phyloP scores from a whole-genome alignment of 2,329 filamentous ascomycete genomes.

The Teratosphaeria pseudoeucalypti region DNA sequence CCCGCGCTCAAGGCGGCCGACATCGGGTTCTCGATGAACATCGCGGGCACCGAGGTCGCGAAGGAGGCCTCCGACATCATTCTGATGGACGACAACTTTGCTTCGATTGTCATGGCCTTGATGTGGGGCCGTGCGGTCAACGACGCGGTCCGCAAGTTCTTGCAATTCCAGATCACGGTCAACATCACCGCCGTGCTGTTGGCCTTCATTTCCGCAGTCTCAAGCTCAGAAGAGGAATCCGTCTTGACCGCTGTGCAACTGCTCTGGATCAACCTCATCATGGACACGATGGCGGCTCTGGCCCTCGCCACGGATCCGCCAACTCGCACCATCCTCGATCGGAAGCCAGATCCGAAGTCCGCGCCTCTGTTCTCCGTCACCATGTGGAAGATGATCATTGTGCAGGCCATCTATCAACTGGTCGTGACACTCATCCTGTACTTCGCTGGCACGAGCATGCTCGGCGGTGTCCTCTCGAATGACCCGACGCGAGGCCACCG shows the following conservation, averaged over 20 bases:
- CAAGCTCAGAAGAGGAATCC: constrained; percentile 55
- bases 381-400: constrained; percentile 99
- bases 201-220: constrained; percentile 79
- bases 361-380: constrained; percentile 71
- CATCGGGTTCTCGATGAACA: constrained; percentile 59
- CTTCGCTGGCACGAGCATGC: constrained; percentile 56
- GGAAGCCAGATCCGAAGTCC: constrained; percentile 67
- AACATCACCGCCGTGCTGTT: constrained; percentile 84
- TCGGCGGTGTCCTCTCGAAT: constrained; percentile 43
- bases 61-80: constrained; percentile 54
- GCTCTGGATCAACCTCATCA: constrained; percentile 94
- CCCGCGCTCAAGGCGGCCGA: constrained; percentile 56
- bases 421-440: constrained; percentile 69
- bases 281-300: constrained; percentile 88
- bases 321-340: constrained; percentile 65
- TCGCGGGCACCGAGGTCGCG: constrained; percentile 54
- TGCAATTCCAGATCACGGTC: constrained; percentile 70
- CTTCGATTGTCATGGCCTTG: constrained; percentile 52
- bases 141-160: constrained; percentile 44
- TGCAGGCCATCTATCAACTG: constrained; percentile 83
- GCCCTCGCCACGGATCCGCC: constrained; percentile 87
- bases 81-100: constrained; percentile 53
- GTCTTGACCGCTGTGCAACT: constrained; percentile 84
- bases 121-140: constrained; percentile 53
- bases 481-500: constrained; percentile 26